Percentiles rank a stretch among this genome's conserved stretches.
Evolutionary conservation across 75 land plant species (phyloP).

Genomic region (Cryptomeria japonica): DNA sequence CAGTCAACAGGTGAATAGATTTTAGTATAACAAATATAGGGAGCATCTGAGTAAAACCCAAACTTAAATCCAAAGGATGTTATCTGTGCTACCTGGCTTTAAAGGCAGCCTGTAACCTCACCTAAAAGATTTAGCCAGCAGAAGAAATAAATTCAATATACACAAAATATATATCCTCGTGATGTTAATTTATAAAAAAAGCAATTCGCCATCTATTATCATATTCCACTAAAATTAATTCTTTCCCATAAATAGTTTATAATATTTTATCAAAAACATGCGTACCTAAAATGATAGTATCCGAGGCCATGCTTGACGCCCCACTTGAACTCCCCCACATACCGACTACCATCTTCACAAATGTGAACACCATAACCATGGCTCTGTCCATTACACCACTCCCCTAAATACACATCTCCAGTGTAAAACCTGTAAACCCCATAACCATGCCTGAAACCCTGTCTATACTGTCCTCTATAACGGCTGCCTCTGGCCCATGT

Average conservation of each 20-base stretch:
- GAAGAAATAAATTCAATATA: not conserved
- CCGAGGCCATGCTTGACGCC: conserved; percentile 86
- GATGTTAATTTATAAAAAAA: not conserved
- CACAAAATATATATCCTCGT: not conserved
- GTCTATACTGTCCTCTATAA: conserved; percentile 76
- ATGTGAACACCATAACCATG: conserved; percentile 82
- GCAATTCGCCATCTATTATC: not conserved
- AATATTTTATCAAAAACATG: not conserved
- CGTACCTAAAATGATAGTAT: conserved; percentile 74
- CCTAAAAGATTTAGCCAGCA: not conserved
- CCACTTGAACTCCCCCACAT: conserved; percentile 87
- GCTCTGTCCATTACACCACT: conserved; percentile 84
- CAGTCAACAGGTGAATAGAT: not conserved
- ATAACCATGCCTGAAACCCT: conserved; percentile 71
- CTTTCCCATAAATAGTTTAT: not conserved
- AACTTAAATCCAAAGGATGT: not conserved
- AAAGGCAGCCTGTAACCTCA: not conserved
- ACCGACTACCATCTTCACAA: conserved; percentile 78
- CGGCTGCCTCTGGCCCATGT: conserved; percentile 85
- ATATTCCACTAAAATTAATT: not conserved
- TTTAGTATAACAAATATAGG: not conserved
- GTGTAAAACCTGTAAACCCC: conserved; percentile 83
- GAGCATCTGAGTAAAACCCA: no score
- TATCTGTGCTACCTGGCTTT: not conserved
- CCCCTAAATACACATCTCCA: conserved; percentile 85